These are phyloP conservation scores for Ophiostoma populinum DNA, from an alignment of 2,329 filamentous ascomycete genomes.

Conservation along the genomic window DNA sequence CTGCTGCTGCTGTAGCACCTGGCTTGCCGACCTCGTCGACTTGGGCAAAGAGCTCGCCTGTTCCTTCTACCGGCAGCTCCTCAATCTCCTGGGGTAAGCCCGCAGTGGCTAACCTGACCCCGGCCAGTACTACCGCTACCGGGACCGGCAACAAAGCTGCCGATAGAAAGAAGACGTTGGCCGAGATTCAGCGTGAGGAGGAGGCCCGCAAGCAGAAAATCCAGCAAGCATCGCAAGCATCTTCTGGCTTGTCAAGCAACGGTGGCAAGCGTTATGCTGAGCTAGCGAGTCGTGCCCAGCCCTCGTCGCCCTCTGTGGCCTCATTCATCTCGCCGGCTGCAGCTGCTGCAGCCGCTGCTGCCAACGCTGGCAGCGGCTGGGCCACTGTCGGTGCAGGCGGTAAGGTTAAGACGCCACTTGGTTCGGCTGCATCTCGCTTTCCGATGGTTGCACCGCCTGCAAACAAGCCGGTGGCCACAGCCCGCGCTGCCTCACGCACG, in stretches of 20 bases:
- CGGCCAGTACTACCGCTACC: constrained; percentile 14
- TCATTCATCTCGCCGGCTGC: constrained; percentile 19
- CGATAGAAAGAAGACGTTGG: constrained; percentile 66
- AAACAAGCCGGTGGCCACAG: constrained; percentile 22
- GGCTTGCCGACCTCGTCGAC: constrained; percentile 78
- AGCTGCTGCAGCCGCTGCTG: constrained; percentile 21
- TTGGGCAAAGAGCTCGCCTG: constrained; percentile 69
- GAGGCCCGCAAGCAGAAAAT: constrained; percentile 73
- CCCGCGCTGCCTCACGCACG: constrained; percentile 11
- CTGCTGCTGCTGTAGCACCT: constrained; percentile 39
- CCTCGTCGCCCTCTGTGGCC: constrained; percentile 16
- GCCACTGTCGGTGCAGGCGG: constrained; percentile 88
- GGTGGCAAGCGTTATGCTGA: constrained; percentile 78
- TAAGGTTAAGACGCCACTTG: constrained; percentile 64
- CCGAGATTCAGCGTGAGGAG: constrained; percentile 94
- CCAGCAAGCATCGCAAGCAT: constrained; percentile 29
- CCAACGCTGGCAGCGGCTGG: constrained; percentile 45
- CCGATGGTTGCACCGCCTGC: constrained; percentile 22
- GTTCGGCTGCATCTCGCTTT: constrained; percentile 32
- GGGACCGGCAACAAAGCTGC: constrained; percentile 16
- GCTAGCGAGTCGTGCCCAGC: constrained; percentile 58
- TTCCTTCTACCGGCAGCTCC: constrained; percentile 33
- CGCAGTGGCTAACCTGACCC: constrained; percentile 29
- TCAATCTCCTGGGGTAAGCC: constrained; percentile 53
- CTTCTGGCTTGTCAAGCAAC: constrained; percentile 10